These are phyloP conservation scores for Colletotrichum theobromicola DNA, from an alignment of 2,329 filamentous ascomycete species.

Conservation along the genomic window DNA sequence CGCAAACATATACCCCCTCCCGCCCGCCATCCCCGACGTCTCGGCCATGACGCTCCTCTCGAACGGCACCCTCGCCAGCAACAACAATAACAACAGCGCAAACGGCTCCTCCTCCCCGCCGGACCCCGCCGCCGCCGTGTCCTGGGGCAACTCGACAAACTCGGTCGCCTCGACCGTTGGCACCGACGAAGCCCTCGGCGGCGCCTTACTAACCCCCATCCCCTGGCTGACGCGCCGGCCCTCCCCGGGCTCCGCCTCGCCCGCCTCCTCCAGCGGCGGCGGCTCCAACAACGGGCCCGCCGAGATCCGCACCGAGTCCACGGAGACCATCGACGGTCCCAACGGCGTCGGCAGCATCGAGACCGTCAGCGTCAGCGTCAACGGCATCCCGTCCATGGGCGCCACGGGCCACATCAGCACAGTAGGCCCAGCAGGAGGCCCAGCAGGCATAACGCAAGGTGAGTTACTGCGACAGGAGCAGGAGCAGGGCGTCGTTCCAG, in stretches of 20 bases:
- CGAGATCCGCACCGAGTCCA: conserved; percentile 74
- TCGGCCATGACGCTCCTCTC: conserved; percentile 56
- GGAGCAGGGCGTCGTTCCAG: conserved; percentile 78
- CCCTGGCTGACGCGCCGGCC: conserved; percentile 73
- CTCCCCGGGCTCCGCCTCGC: conserved; percentile 24
- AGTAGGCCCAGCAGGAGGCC: conserved; percentile 30
- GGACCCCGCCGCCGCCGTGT: conserved; percentile 42
- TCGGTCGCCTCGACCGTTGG: conserved; percentile 59
- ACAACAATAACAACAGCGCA: conserved; percentile 9
- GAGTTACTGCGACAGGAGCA: conserved; percentile 88
- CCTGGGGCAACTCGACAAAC: conserved; percentile 53
- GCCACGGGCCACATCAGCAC: conserved; percentile 28
- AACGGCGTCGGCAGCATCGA: conserved; percentile 81
- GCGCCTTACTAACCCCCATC: conserved; percentile 90
- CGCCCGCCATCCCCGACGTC: conserved; percentile 65
- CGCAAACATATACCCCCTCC: conserved; percentile 82
- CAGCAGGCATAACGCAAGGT: conserved; percentile 74
- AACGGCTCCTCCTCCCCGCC: conserved; percentile 3
- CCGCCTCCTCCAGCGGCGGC: conserved; percentile 7
- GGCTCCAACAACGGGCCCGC: conserved; percentile 25
- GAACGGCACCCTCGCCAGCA: conserved; percentile 64
- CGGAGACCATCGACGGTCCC: conserved; percentile 81
- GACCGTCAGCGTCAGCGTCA: conserved; percentile 78
- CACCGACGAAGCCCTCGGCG: conserved; percentile 87
- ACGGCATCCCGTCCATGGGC: conserved; percentile 65